These are phyloP conservation scores for Nitzschia inconspicua DNA, from an alignment of 108 stramenopile genomes.

Conservation along the genomic window DNA sequence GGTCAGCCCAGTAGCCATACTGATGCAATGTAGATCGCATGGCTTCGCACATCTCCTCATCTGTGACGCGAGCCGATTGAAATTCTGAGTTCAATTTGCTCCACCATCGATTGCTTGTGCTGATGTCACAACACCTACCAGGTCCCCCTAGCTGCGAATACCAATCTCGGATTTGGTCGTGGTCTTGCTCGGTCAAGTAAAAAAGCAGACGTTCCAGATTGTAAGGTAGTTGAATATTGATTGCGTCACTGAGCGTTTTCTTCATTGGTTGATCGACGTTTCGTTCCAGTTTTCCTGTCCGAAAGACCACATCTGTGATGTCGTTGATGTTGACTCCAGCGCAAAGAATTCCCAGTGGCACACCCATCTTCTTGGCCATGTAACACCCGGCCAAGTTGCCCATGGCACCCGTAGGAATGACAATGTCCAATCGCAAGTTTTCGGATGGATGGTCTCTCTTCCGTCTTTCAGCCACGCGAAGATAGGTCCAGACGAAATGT, in stretches of 20 bases:
- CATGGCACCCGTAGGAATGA: slow-evolving; percentile 91
- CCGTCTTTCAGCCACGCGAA: slow-evolving; percentile 54
- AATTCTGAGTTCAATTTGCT: slow-evolving; percentile 54
- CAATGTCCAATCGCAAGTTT: slow-evolving; percentile 50
- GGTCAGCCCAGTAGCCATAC: slow-evolving; percentile 64
- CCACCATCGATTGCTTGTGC: slow-evolving; percentile 36
- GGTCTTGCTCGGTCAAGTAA: slow-evolving; percentile 56
- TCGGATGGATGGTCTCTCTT: slow-evolving; percentile 33
- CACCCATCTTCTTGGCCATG: slow-evolving; percentile 76
- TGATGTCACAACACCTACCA: neutral
- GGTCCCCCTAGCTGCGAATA: slow-evolving; percentile 44
- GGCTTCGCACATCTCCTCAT: slow-evolving; percentile 69
- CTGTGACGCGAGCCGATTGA: slow-evolving; percentile 66
- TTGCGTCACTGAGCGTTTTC: slow-evolving; percentile 82
- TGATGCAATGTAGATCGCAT: slow-evolving; percentile 28
- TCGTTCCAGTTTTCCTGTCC: slow-evolving; percentile 52
- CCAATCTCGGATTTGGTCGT: slow-evolving; percentile 49
- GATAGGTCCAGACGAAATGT: slow-evolving; percentile 86
- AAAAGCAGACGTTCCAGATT: slow-evolving; percentile 86
- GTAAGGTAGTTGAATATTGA: slow-evolving; percentile 89
- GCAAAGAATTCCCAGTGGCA: slow-evolving; percentile 64
- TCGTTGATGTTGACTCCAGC: slow-evolving; percentile 83
- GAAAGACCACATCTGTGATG: slow-evolving; percentile 60
- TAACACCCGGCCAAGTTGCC: slow-evolving; percentile 75
- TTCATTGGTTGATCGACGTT: slow-evolving; percentile 38